Percentiles rank a stretch among this genome's conserved stretches.
These are phyloP conservation scores for Xylogone sp. DNA, from an alignment of 2,329 filamentous ascomycete species.

Conservation along the genomic window DNA sequence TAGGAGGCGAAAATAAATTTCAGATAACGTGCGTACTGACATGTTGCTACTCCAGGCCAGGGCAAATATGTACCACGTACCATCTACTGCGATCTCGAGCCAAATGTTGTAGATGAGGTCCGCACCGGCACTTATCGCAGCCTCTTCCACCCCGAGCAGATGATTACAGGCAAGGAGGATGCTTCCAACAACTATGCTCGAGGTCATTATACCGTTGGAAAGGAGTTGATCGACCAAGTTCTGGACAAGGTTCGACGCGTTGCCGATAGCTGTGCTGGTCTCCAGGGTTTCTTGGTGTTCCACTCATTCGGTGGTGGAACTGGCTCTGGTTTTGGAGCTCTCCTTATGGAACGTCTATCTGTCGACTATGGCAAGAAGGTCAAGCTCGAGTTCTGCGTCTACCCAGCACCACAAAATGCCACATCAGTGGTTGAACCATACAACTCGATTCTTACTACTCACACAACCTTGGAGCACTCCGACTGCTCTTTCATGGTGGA, in stretches of 20 bases:
- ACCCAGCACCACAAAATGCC: conserved; percentile 94
- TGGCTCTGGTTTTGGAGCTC: conserved; percentile 95
- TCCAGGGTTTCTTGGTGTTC: conserved; percentile 99
- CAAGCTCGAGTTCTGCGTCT: conserved; percentile 99
- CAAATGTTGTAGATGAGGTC: conserved; percentile 99
- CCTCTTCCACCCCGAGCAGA: conserved; percentile 98
- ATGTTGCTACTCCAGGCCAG: conserved; percentile 59
- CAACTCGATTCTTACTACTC: conserved; percentile 98
- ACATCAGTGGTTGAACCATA: conserved; percentile 99
- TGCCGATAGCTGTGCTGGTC: conserved; percentile 95
- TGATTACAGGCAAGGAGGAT: conserved; percentile 99
- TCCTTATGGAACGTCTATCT: conserved; percentile 97
- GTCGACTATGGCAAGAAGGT: conserved; percentile 99
- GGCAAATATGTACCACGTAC: conserved; percentile 98
- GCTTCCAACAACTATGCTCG: conserved; percentile 99
- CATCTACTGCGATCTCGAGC: conserved; percentile 99
- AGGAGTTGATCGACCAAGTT: conserved; percentile 98
- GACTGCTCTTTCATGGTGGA: conserved; percentile 99
- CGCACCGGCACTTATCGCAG: conserved; percentile 94
- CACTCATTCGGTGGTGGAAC: conserved; percentile 99
- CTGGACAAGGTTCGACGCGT: conserved; percentile 97
- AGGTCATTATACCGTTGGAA: conserved; percentile 99
- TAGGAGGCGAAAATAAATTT: conserved; percentile 42
- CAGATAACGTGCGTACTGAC: conserved; percentile 21
- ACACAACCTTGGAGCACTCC: conserved; percentile 98